Evolutionary conservation across 2,329 filamentous ascomycete genomes (phyloP), one percentile per base, ranked within the genome.

Genomic region (Paracoccidioides brasiliensis): DNA sequence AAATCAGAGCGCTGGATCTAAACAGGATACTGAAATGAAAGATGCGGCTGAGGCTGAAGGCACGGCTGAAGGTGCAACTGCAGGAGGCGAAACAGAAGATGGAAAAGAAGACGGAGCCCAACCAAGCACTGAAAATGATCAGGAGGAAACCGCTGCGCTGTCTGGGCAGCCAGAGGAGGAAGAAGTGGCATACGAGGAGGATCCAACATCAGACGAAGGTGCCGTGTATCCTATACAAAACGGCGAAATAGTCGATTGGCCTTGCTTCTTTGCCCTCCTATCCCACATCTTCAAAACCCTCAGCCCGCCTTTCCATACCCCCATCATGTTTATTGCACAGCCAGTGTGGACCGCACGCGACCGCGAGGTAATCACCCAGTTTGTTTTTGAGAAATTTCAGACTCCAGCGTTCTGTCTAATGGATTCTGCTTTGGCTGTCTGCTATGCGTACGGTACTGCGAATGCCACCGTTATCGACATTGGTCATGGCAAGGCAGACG

Each of bases 371-470:
- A 84, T 98, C 61, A 87, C 90, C 12, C 88, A 93, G 60, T 98
- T 95, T 75, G 82, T 97, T 61, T 98, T 98, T 66, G 93, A 98
- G 72, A 94, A 93, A 72, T 95, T 95, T 67, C 93, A 91, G 74
- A 93, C 89, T 0, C 93, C 93, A 0, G 90, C 88, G 0, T 86
- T 98, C 53, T 90, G 86, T 63, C 79, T 97, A 59, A 85, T 98
- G 75, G 88, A 97, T 71, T 86, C 89, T 63, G 90, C 88, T 3
- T 74, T 94, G 49, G 90, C 93, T 32, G 86, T 89, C 0, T 85
- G 76, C 56, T 85, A 82, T 65, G 83, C 93, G 56, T 97, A 94
- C 66, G 90, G 89, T 9, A 79, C 90, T 35, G 79, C 84, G 37
- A 89, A 82, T 63, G 85, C 93, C 64, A 93, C 89, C 0, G 81